Evolutionary conservation across 345 rosid species (phyloP).

Genomic region (Hibiscus mutabilis): DNA sequence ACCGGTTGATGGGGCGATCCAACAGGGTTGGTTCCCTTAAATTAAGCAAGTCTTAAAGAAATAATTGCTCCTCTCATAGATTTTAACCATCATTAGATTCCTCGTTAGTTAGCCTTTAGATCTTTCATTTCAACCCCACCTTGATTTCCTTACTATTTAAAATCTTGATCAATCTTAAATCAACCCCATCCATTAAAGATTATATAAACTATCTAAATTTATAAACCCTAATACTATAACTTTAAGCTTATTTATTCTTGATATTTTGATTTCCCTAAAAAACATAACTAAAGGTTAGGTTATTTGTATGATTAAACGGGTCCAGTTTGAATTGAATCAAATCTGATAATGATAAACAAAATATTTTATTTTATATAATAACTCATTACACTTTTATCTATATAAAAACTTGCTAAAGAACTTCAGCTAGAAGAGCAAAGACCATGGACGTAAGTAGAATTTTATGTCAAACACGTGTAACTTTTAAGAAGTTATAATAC

Average conservation of each 20-base stretch:
- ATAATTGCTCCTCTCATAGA: not conserved
- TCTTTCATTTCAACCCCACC: conserved; percentile 6
- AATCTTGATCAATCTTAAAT: not conserved
- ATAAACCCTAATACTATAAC: not conserved
- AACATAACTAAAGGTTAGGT: too few relatives aligned
- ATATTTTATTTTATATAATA: too few relatives aligned
- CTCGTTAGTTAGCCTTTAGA: not conserved
- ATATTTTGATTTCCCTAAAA: not conserved
- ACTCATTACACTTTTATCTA: too few relatives aligned
- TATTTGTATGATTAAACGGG: not conserved
- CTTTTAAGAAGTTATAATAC: too few relatives aligned
- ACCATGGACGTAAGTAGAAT: too few relatives aligned
- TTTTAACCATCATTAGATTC: conserved; percentile 5
- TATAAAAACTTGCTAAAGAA: too few relatives aligned
- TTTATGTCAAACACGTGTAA: too few relatives aligned
- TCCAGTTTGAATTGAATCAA: not conserved
- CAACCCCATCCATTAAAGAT: not conserved
- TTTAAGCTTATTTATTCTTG: not conserved
- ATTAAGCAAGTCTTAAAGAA: not conserved
- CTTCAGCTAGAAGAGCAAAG: too few relatives aligned
- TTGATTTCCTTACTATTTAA: conserved; percentile 2
- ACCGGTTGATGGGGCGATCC: not conserved
- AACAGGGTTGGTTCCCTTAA: not conserved
- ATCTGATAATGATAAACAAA: too few relatives aligned
- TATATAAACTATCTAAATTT: not conserved